Base-by-base conservation (phyloP, 1,284 basidiomycete genomes). In the Omphalotus olearius region DNA sequence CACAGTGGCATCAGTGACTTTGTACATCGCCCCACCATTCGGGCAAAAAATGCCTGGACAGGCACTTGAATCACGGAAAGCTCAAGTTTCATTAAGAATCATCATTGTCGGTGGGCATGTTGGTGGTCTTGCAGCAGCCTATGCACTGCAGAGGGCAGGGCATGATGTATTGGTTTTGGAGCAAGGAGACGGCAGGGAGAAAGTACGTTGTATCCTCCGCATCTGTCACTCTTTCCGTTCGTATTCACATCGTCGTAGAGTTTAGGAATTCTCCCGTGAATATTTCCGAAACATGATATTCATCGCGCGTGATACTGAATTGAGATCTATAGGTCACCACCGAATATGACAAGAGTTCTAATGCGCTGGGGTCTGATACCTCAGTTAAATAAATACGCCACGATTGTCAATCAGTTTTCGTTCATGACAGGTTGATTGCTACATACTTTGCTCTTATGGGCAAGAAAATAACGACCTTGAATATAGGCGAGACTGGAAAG, bases 301-400 rank as follows among this genome's bases (percentile, higher is more conserved):
- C 9, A 20, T 14, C 18, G 11, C 28, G 17, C 9, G 25, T 2
- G 9, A 7, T 7, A 7, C 30, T 16, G 41, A 17, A 46, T 14
- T 7, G 28, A 17, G 26, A 42, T 38, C 17, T 18, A 23, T 33
- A 66, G 66, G n/a, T 62, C 68, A 0, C 67, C 71, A 2, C 74
- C 76, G 1, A 71, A 74, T 49, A 73, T 76, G 71, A 76, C 73
- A 3, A 64, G 67, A n/a, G 57, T 75, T 5, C 57, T 78, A 39
- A 58, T 67, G 23, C 64, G 71, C 41, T 78, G 76, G 76, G 75
- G 74, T 2, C 56, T 78, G 1, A 66, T 58, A 17, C 63, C 65
- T 26, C 45, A 59, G 26, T 49, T 78, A 20, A 57, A 63, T 1
- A 61, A 62, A 20, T 57, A 64, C 10, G 67, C 68, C 0, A 58